A percentile compares a stretch with the other conserved stretches of the same genome.
Conservation (phyloP, 495 filamentous ascomycete genomes). For the Sabuloglossum arenarium region DNA sequence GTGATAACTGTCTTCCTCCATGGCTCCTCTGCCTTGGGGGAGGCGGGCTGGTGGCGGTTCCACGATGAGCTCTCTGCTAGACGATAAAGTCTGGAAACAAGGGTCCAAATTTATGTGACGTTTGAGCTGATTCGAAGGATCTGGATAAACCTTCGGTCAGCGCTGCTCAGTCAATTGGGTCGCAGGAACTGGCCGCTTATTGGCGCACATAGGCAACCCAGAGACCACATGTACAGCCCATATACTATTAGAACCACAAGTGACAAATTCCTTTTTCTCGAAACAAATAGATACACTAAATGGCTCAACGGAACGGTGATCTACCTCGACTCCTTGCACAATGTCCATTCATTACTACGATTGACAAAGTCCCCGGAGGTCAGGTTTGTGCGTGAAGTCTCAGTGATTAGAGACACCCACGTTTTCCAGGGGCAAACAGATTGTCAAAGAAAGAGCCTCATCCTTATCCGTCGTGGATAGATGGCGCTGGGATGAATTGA, state of each 20-base stretch:
- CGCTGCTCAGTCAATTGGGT: background rate
- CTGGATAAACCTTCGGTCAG: background rate
- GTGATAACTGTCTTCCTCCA: background rate
- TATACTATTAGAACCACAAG: too few species aligned
- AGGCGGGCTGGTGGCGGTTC: background rate
- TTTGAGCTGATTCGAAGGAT: background rate
- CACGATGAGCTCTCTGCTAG: background rate
- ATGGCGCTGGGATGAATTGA: background rate
- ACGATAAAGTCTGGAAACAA: background rate
- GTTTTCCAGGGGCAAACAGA: background rate
- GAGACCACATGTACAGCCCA: too few species aligned
- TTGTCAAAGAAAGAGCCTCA: background rate
- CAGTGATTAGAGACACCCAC: background rate
- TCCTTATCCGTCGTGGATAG: background rate
- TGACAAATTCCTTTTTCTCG: too few species aligned
- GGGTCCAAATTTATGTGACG: background rate
- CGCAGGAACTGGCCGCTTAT: too few species aligned
- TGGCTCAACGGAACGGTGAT: background rate
- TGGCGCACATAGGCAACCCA: too few species aligned
- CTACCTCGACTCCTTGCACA: background rate
- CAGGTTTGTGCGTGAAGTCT: background rate
- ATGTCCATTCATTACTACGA: background rate
- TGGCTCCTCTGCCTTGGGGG: background rate
- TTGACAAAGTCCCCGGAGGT: background rate
- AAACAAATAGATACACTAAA: background rate